phyloP scores from a whole-genome alignment of 176 grass and related monocot genomes.

The Aechmea fasciata region DNA sequence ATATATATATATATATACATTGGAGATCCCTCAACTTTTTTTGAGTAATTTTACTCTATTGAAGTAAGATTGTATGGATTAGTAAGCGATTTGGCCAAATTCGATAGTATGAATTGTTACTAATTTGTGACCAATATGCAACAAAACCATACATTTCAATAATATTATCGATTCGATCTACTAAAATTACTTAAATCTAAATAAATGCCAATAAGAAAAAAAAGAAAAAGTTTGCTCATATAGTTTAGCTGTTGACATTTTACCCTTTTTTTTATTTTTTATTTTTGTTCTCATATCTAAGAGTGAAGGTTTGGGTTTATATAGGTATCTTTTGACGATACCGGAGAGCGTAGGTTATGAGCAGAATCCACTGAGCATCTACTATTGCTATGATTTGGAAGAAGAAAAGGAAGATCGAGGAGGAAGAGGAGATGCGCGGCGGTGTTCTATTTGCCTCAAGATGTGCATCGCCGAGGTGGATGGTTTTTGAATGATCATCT shows the following conservation, averaged over 20 bases:
- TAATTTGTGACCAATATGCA: no score
- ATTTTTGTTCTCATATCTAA: background rate
- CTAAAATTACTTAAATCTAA: background rate
- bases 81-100: no score
- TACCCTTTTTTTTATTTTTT: background rate
- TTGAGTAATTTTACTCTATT: no score
- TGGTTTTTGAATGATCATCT: background rate
- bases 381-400: constrained; percentile 64
- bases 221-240: background rate
- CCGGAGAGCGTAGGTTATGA: constrained; percentile 73
- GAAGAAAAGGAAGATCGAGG: constrained; percentile 17
- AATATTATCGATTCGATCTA: background rate
- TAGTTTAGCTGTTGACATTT: background rate
- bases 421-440: background rate
- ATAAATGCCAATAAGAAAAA: background rate
- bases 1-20: no score
- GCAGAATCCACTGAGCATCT: constrained; percentile 92
- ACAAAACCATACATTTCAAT: no score
- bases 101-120: no score
- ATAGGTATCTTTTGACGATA: constrained; percentile 72
- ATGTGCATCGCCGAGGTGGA: constrained; percentile 84
- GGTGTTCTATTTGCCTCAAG: constrained; percentile 18
- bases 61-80: no score
- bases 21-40: no score
- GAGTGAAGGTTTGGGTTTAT: no score